Evolutionary conservation across 768 basidiomycete species (phyloP).

Genomic region (Psilocybe azurescens): DNA sequence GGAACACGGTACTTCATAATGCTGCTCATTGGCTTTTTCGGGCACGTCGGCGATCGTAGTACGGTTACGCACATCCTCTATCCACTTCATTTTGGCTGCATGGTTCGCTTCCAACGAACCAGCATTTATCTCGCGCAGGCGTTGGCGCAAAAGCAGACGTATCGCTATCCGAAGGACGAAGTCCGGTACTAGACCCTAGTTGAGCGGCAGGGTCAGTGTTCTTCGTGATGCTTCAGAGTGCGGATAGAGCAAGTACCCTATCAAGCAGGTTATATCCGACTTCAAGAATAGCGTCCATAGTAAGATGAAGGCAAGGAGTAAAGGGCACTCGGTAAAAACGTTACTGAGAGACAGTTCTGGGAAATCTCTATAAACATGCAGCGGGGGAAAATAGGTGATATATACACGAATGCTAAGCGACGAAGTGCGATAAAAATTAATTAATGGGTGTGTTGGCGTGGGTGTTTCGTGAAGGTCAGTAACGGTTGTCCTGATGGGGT

Average conservation of each 20-base stretch:
- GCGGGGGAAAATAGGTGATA: not conserved
- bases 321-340: not conserved
- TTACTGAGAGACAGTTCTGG: not conserved
- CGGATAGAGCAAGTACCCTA: conserved; percentile 17
- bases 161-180: conserved; percentile 44
- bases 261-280: conserved; percentile 42
- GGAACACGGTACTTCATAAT: conserved; percentile 62
- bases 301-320: conserved; percentile 51
- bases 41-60: conserved; percentile 63
- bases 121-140: conserved; percentile 64
- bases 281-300: conserved; percentile 33
- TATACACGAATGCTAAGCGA: conserved; percentile 14
- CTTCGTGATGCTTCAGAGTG: not conserved
- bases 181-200: conserved; percentile 67
- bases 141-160: conserved; percentile 50
- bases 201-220: not conserved
- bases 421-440: not conserved
- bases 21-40: conserved; percentile 76
- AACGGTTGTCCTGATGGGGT: conserved; percentile 10
- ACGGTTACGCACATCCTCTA: conserved; percentile 56
- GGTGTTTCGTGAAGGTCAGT: not conserved
- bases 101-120: conserved; percentile 66
- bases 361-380: not conserved
- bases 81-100: conserved; percentile 70
- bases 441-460: not conserved